These are phyloP conservation scores for Chlorophyllum brunneum DNA, from an alignment of 768 basidiomycete genomes.

Conservation along the genomic window DNA sequence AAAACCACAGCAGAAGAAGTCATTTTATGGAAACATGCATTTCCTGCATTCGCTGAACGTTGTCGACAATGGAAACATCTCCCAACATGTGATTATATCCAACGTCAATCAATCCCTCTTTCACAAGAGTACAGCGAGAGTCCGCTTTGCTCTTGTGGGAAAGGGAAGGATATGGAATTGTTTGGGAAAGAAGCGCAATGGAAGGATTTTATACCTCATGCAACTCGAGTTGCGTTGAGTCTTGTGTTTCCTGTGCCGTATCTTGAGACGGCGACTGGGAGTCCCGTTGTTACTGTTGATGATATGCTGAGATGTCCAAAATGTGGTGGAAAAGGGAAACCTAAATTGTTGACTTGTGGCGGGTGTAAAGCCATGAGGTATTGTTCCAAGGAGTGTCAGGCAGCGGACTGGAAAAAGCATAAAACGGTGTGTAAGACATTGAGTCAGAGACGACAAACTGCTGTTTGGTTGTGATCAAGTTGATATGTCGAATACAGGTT, in stretches of 20 bases:
- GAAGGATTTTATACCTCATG: constrained; percentile 37
- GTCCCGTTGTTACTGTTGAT: neutral
- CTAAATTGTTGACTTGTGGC: constrained; percentile 28
- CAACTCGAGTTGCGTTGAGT: constrained; percentile 46
- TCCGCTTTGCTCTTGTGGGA: constrained; percentile 53
- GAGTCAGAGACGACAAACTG: too few species aligned
- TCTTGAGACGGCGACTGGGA: too few species aligned
- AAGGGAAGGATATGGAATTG: constrained; percentile 39
- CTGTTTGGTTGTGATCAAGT: too few species aligned
- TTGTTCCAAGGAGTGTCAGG: constrained; percentile 43
- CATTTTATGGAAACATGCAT: constrained; percentile 45
- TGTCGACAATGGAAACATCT: constrained; percentile 51
- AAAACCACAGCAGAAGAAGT: constrained; percentile 27
- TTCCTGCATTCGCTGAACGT: constrained; percentile 49
- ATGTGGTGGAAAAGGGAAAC: constrained; percentile 18
- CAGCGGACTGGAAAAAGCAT: constrained; percentile 42
- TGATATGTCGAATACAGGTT: too few species aligned
- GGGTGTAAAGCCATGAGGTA: constrained; percentile 37
- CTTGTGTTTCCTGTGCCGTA: constrained; percentile 53
- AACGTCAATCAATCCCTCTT: constrained; percentile 32
- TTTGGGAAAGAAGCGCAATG: constrained; percentile 40
- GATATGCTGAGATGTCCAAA: constrained; percentile 9
- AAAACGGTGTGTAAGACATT: constrained; percentile 28
- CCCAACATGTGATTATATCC: constrained; percentile 43
- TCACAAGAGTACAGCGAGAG: constrained; percentile 28